Evolutionary conservation across 2,329 filamentous ascomycete genomes (phyloP).

Genomic region (Aspergillus ruber): DNA sequence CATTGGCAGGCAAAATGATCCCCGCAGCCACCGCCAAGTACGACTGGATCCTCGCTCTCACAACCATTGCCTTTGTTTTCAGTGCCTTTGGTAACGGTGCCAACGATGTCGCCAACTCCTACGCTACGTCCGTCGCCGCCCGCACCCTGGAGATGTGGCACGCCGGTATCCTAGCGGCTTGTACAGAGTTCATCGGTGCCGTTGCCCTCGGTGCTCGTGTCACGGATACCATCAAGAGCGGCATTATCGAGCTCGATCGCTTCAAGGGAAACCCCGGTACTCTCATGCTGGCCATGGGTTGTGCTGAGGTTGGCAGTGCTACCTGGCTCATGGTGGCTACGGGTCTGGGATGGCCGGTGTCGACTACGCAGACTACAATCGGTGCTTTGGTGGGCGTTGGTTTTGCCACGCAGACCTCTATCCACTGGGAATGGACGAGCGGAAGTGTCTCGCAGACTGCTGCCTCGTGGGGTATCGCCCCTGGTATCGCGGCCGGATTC

Average conservation of each 20-base stretch:
- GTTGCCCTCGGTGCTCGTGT: slow-evolving; percentile 45
- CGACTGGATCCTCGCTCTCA: slow-evolving; percentile 25
- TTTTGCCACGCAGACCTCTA: slow-evolving; percentile 16
- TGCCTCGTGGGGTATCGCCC: slow-evolving; percentile 46
- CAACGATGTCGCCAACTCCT: slow-evolving; percentile 50
- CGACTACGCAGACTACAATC: slow-evolving; percentile 37
- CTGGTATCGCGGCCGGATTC: slow-evolving; percentile 43
- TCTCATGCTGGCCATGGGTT: slow-evolving; percentile 36
- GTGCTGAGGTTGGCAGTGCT: slow-evolving; percentile 29
- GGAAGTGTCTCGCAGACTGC: slow-evolving; percentile 45
- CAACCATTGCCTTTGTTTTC: slow-evolving; percentile 22
- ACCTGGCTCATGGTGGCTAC: slow-evolving; percentile 34
- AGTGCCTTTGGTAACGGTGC: slow-evolving; percentile 24
- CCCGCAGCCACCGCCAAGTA: slow-evolving; percentile 19
- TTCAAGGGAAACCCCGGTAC: slow-evolving; percentile 30
- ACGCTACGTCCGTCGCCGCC: slow-evolving; percentile 48
- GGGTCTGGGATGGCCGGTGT: slow-evolving; percentile 33
- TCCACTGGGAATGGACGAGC: slow-evolving; percentile 30
- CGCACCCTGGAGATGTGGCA: slow-evolving; percentile 48
- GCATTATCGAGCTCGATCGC: slow-evolving; percentile 35
- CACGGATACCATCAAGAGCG: slow-evolving; percentile 39
- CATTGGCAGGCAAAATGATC: slow-evolving; percentile 10
- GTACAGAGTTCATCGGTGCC: slow-evolving; percentile 50
- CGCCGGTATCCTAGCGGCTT: slow-evolving; percentile 43
- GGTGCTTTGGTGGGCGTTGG: slow-evolving; percentile 29